These are phyloP conservation scores for Candida germanica DNA, from an alignment of 805 yeast species.

Conservation along the genomic window DNA sequence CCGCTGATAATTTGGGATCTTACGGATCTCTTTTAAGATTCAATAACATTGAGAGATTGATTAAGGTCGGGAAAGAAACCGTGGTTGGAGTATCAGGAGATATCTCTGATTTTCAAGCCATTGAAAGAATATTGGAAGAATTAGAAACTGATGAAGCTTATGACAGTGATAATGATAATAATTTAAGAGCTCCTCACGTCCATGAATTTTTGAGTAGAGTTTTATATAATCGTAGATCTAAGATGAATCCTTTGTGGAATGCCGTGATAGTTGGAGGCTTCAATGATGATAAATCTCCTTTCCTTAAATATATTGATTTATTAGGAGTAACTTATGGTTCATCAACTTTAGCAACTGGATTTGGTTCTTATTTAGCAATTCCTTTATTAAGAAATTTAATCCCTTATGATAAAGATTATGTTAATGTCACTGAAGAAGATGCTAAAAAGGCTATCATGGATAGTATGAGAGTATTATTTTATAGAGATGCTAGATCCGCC, in stretches of 20 bases:
- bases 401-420: constrained; percentile 74
- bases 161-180: constrained; percentile 59
- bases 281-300: constrained; percentile 61
- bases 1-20: constrained; percentile 90
- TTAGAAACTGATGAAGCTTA: constrained; percentile 70
- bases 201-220: constrained; percentile 84
- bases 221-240: constrained; percentile 81
- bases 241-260: constrained; percentile 97
- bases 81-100: constrained; percentile 95
- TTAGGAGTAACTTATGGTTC: constrained; percentile 89
- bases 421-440: constrained; percentile 62
- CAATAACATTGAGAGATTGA: constrained; percentile 77
- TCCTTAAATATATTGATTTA: constrained; percentile 82
- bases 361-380: constrained; percentile 91
- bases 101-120: constrained; percentile 85
- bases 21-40: constrained; percentile 92
- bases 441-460: constrained; percentile 78
- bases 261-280: constrained; percentile 89
- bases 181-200: constrained; percentile 78
- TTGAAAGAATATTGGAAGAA: constrained; percentile 72
- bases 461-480: constrained; percentile 90
- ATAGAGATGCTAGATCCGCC: constrained; percentile 92
- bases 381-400: constrained; percentile 86
- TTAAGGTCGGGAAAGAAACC: constrained; percentile 80
- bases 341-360: constrained; percentile 91